phyloP scores from a whole-genome alignment of 2,329 filamentous ascomycete species.

The Ophiosphaerella narmari region DNA sequence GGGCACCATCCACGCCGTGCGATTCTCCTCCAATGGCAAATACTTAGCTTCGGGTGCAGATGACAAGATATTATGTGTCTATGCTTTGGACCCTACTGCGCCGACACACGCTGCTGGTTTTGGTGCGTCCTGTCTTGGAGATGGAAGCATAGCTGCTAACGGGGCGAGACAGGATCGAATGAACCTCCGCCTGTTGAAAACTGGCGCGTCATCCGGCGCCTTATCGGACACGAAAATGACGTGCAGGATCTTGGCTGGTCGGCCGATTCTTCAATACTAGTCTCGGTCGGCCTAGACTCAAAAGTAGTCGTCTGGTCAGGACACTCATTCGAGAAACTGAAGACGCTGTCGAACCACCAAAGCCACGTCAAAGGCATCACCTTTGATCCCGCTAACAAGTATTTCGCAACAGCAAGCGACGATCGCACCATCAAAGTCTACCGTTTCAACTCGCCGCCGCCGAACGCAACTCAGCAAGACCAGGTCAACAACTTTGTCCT shows the following conservation, averaged over 20 bases:
- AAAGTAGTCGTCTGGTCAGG: constrained; percentile 99
- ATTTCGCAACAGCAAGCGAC: constrained; percentile 97
- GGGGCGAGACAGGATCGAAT: constrained; percentile 65
- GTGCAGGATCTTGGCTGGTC: constrained; percentile 98
- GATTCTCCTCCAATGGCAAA: constrained; percentile 92
- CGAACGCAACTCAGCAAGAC: constrained; percentile 91
- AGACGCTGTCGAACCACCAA: constrained; percentile 88
- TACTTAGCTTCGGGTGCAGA: constrained; percentile 97
- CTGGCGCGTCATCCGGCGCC: constrained; percentile 91
- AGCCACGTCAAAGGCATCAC: constrained; percentile 99
- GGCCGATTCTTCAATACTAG: constrained; percentile 89
- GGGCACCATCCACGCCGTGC: constrained; percentile 94
- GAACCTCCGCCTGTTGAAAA: constrained; percentile 94
- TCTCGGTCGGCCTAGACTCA: constrained; percentile 94
- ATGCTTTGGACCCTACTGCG: constrained; percentile 82
- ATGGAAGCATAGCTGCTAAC: constrained; percentile 15
- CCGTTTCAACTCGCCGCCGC: constrained; percentile 82
- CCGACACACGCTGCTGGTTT: constrained; percentile 74
- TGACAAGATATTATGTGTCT: constrained; percentile 98
- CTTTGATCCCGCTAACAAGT: constrained; percentile 98
- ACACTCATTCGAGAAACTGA: constrained; percentile 96
- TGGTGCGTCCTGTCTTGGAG: constrained; percentile 57
- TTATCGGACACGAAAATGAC: constrained; percentile 98
- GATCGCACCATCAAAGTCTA: constrained; percentile 97
- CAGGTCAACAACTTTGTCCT: constrained; percentile 96